Conservation (phyloP, 2,329 filamentous ascomycete species). For the Ophioceras dolichostomum region DNA sequence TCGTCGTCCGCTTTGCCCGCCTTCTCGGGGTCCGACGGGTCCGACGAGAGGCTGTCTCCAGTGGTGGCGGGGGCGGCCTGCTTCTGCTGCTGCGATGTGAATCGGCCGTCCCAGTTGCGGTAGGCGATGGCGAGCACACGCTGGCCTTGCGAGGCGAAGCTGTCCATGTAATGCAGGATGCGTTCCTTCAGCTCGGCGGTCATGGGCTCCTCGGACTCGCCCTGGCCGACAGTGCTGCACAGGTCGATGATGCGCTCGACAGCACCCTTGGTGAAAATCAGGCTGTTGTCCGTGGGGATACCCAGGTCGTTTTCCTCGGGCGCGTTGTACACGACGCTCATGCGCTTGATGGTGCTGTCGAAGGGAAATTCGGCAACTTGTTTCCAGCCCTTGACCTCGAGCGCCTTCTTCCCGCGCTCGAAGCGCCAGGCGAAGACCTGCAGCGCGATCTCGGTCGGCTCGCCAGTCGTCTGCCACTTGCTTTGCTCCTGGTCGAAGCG, state of each 20-base stretch:
- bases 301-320: slow-evolving; percentile 25
- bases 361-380: slow-evolving; percentile 65
- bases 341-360: slow-evolving; percentile 65
- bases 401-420: slow-evolving; percentile 38
- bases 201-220: slow-evolving; percentile 28
- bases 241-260: slow-evolving; percentile 49
- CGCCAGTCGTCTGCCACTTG: slow-evolving; percentile 55
- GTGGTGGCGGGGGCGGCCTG: slow-evolving; percentile 1
- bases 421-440: slow-evolving; percentile 66
- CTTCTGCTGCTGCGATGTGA: slow-evolving; percentile 14
- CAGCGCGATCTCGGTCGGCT: slow-evolving; percentile 65
- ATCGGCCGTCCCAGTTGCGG: slow-evolving; percentile 42
- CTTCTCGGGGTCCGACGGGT: background rate
- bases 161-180: slow-evolving; percentile 42
- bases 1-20: slow-evolving; percentile 15
- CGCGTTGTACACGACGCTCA: slow-evolving; percentile 60
- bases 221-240: slow-evolving; percentile 32
- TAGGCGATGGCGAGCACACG: slow-evolving; percentile 62
- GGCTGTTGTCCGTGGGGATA: slow-evolving; percentile 28
- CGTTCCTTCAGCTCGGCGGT: slow-evolving; percentile 36
- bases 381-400: slow-evolving; percentile 43
- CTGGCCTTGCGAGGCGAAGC: slow-evolving; percentile 55
- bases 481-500: slow-evolving; percentile 39
- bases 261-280: slow-evolving; percentile 51
- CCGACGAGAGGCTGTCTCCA: too few species aligned